phyloP scores from a whole-genome alignment of 2,329 filamentous ascomycete genomes.

The Cercospora janseana region DNA sequence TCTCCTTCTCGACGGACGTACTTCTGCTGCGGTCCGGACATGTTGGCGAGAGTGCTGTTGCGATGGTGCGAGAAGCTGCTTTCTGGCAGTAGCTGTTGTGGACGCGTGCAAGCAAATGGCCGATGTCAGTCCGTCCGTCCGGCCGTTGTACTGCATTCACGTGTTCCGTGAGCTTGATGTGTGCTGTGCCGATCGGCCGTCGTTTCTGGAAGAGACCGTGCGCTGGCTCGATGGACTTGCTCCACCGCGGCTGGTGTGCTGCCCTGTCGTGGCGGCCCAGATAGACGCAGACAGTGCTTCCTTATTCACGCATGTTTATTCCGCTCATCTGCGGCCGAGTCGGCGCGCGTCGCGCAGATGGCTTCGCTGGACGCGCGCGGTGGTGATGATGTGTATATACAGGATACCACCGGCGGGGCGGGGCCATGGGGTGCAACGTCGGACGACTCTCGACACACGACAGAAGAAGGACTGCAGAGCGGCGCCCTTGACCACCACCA shows the following conservation, averaged over 20 bases:
- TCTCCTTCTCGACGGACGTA: not conserved
- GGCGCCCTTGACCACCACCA: no score
- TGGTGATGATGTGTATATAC: not conserved
- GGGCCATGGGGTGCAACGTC: no score
- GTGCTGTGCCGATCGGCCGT: no score
- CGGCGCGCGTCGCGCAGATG: not conserved
- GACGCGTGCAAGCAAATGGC: not conserved
- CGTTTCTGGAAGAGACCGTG: no score
- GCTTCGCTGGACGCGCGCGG: not conserved
- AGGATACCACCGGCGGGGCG: no score
- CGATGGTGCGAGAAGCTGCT: not conserved
- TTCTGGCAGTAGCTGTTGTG: not conserved
- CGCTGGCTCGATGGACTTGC: no score
- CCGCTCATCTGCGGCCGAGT: not conserved
- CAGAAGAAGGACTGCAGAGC: not conserved
- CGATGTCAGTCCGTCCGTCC: no score
- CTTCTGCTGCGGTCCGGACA: constrained; percentile 9
- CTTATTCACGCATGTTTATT: not conserved
- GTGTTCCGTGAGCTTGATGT: no score
- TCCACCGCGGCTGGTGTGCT: no score
- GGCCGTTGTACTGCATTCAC: no score
- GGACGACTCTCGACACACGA: no score
- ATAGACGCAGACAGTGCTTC: not conserved
- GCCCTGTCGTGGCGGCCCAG: no score
- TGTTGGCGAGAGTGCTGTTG: not conserved